A percentile compares a stretch with the other conserved stretches of the same genome.
These are phyloP conservation scores for Fusarium cyanostomum DNA, from an alignment of 2,329 filamentous ascomycete species.

Conservation along the genomic window DNA sequence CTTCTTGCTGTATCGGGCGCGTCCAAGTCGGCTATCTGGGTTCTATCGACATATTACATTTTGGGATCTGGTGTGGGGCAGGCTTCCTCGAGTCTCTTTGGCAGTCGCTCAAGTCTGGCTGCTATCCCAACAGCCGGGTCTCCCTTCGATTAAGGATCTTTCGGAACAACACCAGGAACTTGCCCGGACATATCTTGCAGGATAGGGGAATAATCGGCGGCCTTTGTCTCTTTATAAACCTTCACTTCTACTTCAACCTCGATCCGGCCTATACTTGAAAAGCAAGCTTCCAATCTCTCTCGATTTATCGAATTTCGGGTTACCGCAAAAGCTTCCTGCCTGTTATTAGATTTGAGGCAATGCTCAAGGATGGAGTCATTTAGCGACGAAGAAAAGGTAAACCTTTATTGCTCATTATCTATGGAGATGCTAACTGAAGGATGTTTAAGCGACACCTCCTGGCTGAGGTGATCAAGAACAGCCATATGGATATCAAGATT, in stretches of 20 bases:
- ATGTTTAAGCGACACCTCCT: constrained; percentile 63
- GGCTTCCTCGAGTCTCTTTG: neutral
- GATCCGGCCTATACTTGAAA: neutral
- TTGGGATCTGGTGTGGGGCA: neutral
- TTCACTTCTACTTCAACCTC: neutral
- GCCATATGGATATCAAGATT: constrained; percentile 57
- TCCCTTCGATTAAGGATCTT: neutral
- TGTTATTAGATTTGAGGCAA: constrained; percentile 5
- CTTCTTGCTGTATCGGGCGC: constrained; percentile 26
- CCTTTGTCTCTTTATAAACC: neutral
- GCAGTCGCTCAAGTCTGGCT: neutral
- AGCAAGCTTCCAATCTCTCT: neutral
- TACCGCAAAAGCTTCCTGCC: neutral
- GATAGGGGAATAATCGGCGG: neutral
- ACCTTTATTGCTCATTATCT: neutral
- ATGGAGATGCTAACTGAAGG: constrained; percentile 4
- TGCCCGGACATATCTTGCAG: neutral
- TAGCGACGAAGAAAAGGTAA: constrained; percentile 63
- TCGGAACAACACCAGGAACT: too few relatives aligned
- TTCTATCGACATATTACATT: constrained; percentile 8
- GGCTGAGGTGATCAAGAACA: constrained; percentile 67
- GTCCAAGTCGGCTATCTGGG: constrained; percentile 22
- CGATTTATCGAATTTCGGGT: neutral
- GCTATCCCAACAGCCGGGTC: neutral
- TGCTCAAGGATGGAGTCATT: constrained; percentile 46